Evolutionary conservation across 208 protist genomes (phyloP), one percentile per base, ranked within the genome.

Genomic region (Wallacemonas rigidus): DNA sequence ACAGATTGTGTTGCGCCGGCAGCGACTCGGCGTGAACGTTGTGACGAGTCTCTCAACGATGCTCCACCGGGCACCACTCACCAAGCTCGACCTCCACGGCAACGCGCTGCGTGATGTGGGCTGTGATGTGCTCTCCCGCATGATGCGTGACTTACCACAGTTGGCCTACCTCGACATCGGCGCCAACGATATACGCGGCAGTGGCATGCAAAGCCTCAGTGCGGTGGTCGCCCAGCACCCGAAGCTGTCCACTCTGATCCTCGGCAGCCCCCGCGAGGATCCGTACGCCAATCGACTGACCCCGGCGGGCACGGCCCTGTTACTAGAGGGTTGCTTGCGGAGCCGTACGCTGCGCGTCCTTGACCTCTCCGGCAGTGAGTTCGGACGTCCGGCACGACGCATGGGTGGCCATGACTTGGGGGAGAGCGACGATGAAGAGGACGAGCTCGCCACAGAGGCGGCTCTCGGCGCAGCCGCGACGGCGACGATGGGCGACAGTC

Each of bases 81-180:
- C 74, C 9, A 85, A 85, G 70, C 80, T 97, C 0, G 91, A 96
- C 56, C 75, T 97, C 44, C 81, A 93, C 74, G 88, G 85, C 67
- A 97, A 97, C 72, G 76, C 88, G 44, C 69, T 97, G 68, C 90
- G 91, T n/a, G 91, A 97, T 77, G 84, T 78, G 9, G 93, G 93
- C 17, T 87, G 82, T 60, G 88, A 96, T 63, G 82, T 92, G 71
- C 60, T 97, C 6, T 76, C 83, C 3, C 84, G 88, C 50, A 77
- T 96, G 26, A 56, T 97, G 44, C 87, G 83, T 0, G 90, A 95
- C 60, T 51, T 88, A 26, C 87, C 91, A 0, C 70, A 83, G 3
- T 74, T 97, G 12, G 65, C 76, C 11, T 88, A 94, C 71, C 82
- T 97, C 8, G 87, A 96, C 69, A 69, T 97, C 41, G 90, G 91